Evolutionary conservation across 163 green algal species (phyloP).

Genomic region (Scenedesmus sp.): DNA sequence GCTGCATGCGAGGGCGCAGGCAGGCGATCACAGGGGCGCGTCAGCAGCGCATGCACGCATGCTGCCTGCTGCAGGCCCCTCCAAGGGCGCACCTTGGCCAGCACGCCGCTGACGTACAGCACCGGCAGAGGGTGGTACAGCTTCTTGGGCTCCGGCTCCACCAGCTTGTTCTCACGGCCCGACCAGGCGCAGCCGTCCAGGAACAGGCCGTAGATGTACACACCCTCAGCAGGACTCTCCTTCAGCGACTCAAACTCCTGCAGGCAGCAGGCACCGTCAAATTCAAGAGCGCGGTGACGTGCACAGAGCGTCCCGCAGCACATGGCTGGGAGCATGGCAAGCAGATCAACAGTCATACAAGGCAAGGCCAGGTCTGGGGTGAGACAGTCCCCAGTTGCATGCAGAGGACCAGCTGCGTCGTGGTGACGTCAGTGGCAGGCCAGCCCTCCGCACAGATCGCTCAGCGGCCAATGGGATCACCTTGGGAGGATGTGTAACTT

Average conservation of each 20-base stretch:
- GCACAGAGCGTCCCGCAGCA: background rate
- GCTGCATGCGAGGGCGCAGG: too few relatives aligned
- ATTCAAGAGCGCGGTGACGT: background rate
- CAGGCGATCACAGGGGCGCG: too few relatives aligned
- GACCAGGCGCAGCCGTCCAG: slow-evolving; percentile 93
- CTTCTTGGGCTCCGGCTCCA: slow-evolving; percentile 95
- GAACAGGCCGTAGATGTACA: slow-evolving; percentile 95
- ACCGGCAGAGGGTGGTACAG: slow-evolving; percentile 88
- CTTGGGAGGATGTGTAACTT: slow-evolving; percentile 92
- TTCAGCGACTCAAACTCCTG: slow-evolving; percentile 83
- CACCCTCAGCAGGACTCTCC: slow-evolving; percentile 87
- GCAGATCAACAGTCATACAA: background rate
- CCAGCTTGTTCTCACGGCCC: slow-evolving; percentile 84
- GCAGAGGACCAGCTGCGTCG: too few relatives aligned
- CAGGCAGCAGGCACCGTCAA: background rate
- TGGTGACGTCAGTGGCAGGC: background rate
- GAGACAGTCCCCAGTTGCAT: too few relatives aligned
- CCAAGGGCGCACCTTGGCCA: slow-evolving; percentile 69
- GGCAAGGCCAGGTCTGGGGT: too few relatives aligned
- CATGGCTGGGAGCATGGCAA: background rate
- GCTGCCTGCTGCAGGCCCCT: background rate
- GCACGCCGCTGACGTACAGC: slow-evolving; percentile 84
- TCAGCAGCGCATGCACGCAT: background rate
- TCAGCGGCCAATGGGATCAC: slow-evolving; percentile 9
- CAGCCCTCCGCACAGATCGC: background rate